Base-by-base conservation (phyloP, 441 rosid species). In the Erodium trifolium region DNA sequence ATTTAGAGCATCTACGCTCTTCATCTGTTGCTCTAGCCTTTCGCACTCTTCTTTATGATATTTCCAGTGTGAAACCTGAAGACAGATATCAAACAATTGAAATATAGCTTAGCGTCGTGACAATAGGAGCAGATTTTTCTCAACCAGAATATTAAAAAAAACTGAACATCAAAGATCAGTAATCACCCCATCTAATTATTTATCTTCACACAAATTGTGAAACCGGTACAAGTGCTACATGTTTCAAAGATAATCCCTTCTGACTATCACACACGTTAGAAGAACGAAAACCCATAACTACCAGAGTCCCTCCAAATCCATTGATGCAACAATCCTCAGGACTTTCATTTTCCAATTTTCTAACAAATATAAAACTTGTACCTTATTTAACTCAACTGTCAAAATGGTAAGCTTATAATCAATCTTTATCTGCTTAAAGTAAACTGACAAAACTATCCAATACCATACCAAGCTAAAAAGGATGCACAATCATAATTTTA, bases 1-100 rank as follows among this genome's bases (percentile, higher is more conserved):
- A 67, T 84, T 87, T 70, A 91, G 68, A 23, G 34, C 43, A 79
- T 85, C 88, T 1, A 75, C 78, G 41, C 73, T 81, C 75, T 80
- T 81, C 99, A 93, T 91, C 75, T 93, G 96, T 68, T 81, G 83
- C 80, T 84, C 87, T 27, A 93, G 71, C 77, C 96, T 89, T 66
- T 79, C 85, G 74, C 98, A 93, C 78, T 88, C 96, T 74, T 82
- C 85, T 73, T 86, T 89, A 59, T 93, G 97, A 68, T 80, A 84
- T 70, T 75, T 86, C 96, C 96, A 79, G 74, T 91, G 96, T 23
- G 68, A 83, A 74, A 74, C 67, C 97, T 91, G 75, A 18, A 34
- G 41, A 57, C 39, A 63, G 34, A 2, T 35, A 3, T n/a, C 7
- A 65, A n/a, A 17, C 35, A 37, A 35, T 6, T 35, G 41, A n/a